Conservation (phyloP, 108 stramenopile genomes). For the Bacterosira constricta region DNA sequence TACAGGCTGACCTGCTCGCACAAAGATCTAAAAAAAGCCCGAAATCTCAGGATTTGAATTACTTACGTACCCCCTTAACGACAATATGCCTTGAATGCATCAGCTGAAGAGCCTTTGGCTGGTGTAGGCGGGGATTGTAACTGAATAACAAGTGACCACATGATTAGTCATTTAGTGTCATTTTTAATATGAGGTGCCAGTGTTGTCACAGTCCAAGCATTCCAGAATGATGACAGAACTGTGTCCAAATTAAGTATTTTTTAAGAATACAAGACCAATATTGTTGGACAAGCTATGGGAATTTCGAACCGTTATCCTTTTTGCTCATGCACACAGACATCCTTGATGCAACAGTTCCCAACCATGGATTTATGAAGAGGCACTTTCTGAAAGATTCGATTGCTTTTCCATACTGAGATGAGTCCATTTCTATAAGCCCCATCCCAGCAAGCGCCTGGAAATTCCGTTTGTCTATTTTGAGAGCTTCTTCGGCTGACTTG, state of each 20-base stretch:
- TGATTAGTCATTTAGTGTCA: no score
- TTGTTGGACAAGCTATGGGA: no score
- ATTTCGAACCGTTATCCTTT: not conserved
- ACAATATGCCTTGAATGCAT: no score
- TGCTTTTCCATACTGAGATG: slow-evolving; percentile 46
- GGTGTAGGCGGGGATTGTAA: no score
- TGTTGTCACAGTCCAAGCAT: no score
- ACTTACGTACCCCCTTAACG: no score
- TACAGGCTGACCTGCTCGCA: no score
- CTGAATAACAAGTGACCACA: no score
- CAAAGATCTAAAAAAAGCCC: no score
- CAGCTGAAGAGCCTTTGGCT: not conserved
- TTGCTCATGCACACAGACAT: slow-evolving; percentile 50
- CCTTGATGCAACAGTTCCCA: slow-evolving; percentile 61
- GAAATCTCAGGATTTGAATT: no score
- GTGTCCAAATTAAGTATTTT: not conserved
- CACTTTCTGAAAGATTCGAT: slow-evolving; percentile 58
- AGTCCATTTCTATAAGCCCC: slow-evolving; percentile 72
- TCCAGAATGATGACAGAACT: no score
- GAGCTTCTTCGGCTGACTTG: slow-evolving; percentile 54
- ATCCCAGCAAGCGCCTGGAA: slow-evolving; percentile 78
- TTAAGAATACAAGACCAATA: not conserved
- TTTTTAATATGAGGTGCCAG: no score
- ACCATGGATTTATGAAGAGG: slow-evolving; percentile 78
- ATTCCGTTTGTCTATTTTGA: slow-evolving; percentile 59